These are phyloP conservation scores for Debaryomyces psychrophilus DNA, from an alignment of 1,139 yeast species.

Conservation along the genomic window DNA sequence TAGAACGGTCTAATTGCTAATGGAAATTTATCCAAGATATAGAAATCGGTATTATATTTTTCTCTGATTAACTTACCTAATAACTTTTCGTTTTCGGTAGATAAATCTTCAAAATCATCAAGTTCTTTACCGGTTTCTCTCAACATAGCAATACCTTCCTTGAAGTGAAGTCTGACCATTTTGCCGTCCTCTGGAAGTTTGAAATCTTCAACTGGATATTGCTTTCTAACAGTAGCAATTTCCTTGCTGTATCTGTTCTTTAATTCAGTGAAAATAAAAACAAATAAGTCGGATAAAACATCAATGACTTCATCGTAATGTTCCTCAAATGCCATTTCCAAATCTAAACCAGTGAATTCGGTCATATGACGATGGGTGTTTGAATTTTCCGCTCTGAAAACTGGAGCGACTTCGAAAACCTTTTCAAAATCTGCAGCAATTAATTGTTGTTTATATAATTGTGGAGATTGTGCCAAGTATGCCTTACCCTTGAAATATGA, in stretches of 20 bases:
- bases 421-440: constrained; percentile 97
- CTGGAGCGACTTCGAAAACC: constrained; percentile 96
- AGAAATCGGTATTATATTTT: constrained; percentile 94
- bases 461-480: constrained; percentile 96
- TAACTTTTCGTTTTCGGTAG: constrained; percentile 92
- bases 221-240: constrained; percentile 87
- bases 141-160: constrained; percentile 86
- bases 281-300: constrained; percentile 78
- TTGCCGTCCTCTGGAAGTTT: constrained; percentile 86
- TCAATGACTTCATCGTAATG: constrained; percentile 96
- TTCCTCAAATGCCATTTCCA: constrained; percentile 98
- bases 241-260: constrained; percentile 78
- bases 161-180: constrained; percentile 88
- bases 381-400: constrained; percentile 98
- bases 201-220: constrained; percentile 97
- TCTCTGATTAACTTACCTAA: constrained; percentile 92
- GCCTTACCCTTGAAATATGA: constrained; percentile 92
- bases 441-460: constrained; percentile 94
- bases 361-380: constrained; percentile 99
- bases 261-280: constrained; percentile 84
- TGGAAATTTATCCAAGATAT: constrained; percentile 97
- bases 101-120: constrained; percentile 84
- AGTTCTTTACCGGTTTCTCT: constrained; percentile 82
- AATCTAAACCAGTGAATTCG: constrained; percentile 94
- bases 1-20: constrained; percentile 95